These are phyloP conservation scores for Telfairia occidentalis DNA, from an alignment of 331 rosid genomes.

Conservation along the genomic window DNA sequence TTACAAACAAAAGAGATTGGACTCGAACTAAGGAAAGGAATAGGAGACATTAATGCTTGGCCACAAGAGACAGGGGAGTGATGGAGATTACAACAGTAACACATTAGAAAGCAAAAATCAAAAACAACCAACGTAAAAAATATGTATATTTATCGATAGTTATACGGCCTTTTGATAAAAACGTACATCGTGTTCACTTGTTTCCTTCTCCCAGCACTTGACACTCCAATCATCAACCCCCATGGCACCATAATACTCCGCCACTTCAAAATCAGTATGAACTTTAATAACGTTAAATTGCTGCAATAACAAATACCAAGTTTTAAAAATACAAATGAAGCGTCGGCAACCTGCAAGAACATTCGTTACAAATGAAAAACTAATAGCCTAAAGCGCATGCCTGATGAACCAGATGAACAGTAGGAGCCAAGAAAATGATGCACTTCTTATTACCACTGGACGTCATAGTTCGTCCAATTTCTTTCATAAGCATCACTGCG, in stretches of 20 bases:
- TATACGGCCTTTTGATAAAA: slow-evolving; percentile 10
- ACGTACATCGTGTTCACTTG: slow-evolving; percentile 49
- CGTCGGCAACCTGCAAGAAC: not conserved
- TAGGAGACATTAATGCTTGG: not conserved
- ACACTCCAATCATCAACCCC: slow-evolving; percentile 71
- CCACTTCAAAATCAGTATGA: slow-evolving; percentile 46
- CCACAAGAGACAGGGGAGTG: not conserved
- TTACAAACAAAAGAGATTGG: not conserved
- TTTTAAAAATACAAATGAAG: slow-evolving; percentile 8
- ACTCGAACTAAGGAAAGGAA: not conserved
- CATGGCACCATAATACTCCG: slow-evolving; percentile 66
- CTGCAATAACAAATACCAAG: slow-evolving; percentile 36
- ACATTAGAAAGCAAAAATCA: not conserved
- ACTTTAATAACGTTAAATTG: slow-evolving; percentile 49
- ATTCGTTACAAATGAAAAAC: not conserved
- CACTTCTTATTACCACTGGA: slow-evolving; percentile 28
- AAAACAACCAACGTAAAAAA: not conserved
- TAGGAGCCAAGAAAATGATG: slow-evolving; percentile 74
- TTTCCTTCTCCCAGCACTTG: slow-evolving; percentile 61
- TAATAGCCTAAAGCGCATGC: slow-evolving; percentile 16
- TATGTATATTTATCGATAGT: not conserved
- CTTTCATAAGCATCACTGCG: slow-evolving; percentile 66
- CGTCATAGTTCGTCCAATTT: slow-evolving; percentile 32
- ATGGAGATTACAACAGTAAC: not conserved
- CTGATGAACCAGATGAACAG: slow-evolving; percentile 86